Base-by-base conservation (phyloP, 2,329 filamentous ascomycete genomes). In the Davidsoniella neocaledoniae region DNA sequence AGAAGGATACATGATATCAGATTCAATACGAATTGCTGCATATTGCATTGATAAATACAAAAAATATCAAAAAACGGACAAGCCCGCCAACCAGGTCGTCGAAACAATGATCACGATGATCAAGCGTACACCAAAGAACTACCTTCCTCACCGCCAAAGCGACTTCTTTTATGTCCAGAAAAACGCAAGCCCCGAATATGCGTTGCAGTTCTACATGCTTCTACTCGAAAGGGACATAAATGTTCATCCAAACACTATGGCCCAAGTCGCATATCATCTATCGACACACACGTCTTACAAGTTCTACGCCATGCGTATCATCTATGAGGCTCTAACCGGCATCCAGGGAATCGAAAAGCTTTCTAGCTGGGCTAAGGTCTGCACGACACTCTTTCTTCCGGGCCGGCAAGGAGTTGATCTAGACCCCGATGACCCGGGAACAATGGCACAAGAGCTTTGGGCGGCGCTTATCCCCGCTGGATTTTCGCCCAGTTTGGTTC, bases 401-500 rank as follows among this genome's bases (percentile, higher is more conserved):
- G 46, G 12, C 17, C 45, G 16, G 36, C 17, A 19, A 38, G 49
- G 43, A 39, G 46, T n/a, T 37, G 45, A 38, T 4, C 8, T 14
- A 4, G 45, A 36, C 4, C 10, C 25, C 65, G 68, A 38, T 56
- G 61, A 58, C 59, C 62, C 56, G 57, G 56, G 57, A 4, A 50
- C 62, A 40, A 55, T 61, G 6, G 60, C 68, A 6, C 64, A 67
- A 4, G 61, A 68, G 37, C 63, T 69, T n/a, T 66, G 69, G 17
- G 42, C 45, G 1, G 17, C 45, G 29, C 46, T 54, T 9, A 47
- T 50, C 4, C 65, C 72, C 17, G 63, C 72, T n/a, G 82, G 81
- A 1, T 65, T 83, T 44, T 66, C 67, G 17, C 76, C 83, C 21
- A 82, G 84, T 55, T 63, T 75, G 12, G 65, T 77, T 51, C 71